A percentile compares a stretch with the other conserved stretches of the same genome.
phyloP scores from a whole-genome alignment of 768 basidiomycete species.

The Lentinula aciculospora region DNA sequence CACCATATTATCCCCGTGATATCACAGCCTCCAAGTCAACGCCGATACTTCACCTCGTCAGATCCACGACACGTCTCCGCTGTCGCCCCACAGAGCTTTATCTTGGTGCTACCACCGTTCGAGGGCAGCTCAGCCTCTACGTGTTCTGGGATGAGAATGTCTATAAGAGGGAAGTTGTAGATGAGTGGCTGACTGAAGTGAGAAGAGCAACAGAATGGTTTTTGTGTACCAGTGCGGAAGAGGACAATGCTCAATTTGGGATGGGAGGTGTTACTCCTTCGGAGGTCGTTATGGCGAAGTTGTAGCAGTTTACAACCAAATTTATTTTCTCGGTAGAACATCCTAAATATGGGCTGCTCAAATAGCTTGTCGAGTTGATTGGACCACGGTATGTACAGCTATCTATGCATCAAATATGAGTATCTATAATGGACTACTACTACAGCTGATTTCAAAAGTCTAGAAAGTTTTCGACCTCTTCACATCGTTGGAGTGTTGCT shows the following conservation, averaged over 20 bases:
- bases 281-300: background rate
- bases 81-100: slow-evolving; percentile 27
- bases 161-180: slow-evolving; percentile 21
- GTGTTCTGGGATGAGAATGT: slow-evolving; percentile 26
- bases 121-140: slow-evolving; percentile 16
- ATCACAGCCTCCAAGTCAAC: background rate
- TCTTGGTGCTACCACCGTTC: slow-evolving; percentile 18
- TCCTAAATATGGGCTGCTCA: too few relatives aligned
- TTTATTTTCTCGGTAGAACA: too few relatives aligned
- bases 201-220: slow-evolving; percentile 23
- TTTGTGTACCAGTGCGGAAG: background rate
- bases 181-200: slow-evolving; percentile 31
- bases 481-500: too few relatives aligned
- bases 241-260: background rate
- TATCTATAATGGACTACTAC: too few relatives aligned
- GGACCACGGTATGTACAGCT: too few relatives aligned
- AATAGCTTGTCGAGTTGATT: too few relatives aligned
- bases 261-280: background rate
- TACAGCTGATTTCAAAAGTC: too few relatives aligned
- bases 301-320: background rate
- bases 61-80: slow-evolving; percentile 17
- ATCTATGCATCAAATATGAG: too few relatives aligned
- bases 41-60: slow-evolving; percentile 17
- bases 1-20: slow-evolving; percentile 3
- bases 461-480: too few relatives aligned